A percentile compares a stretch with the other conserved stretches of the same genome.
Conservation (phyloP, 176 grass and related monocot species). For the Triticum aestivum region IWGSC_CS_RefSeq_v2.1 NC_057805.1:380385941-380386440, state of each 20-base stretch:
- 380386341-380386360: constrained; percentile 81
- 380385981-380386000: constrained; percentile 47
- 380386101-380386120: constrained; percentile 25
- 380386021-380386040: constrained; percentile 55
- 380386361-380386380: constrained; percentile 70
- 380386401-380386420: constrained; percentile 34
- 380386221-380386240: constrained; percentile 21
- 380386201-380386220: constrained; percentile 16
- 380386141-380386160: constrained; percentile 47
- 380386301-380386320: constrained; percentile 35
- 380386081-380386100: constrained; percentile 26
- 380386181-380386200: constrained; percentile 8
- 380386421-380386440: constrained; percentile 30
- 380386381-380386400: constrained; percentile 53
- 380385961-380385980: constrained; percentile 36
- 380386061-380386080: constrained; percentile 47
- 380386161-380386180: background rate
- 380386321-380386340: constrained; percentile 43
- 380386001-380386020: constrained; percentile 49
- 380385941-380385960: constrained; percentile 44
- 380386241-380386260: constrained; percentile 39
- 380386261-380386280: constrained; percentile 54
- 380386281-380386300: constrained; percentile 5
- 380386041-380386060: constrained; percentile 50
- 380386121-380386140: constrained; percentile 31